Conservation (phyloP, 805 yeast genomes). For the Metschnikowia reukaufii region DNA sequence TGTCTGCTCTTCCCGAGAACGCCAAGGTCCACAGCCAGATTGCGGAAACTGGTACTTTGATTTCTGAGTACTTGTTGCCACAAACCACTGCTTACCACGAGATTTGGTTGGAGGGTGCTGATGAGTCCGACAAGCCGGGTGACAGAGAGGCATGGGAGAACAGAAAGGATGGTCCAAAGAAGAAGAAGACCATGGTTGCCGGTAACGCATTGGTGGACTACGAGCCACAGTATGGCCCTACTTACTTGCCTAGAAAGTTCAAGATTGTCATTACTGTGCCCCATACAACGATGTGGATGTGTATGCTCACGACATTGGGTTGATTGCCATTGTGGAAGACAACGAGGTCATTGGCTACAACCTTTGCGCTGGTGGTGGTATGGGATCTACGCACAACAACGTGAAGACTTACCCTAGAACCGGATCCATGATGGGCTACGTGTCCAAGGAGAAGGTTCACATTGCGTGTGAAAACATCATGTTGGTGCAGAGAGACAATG, state of each 20-base stretch:
- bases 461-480: constrained; percentile 86
- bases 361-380: constrained; percentile 95
- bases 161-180: constrained; percentile 73
- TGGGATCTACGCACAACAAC: constrained; percentile 98
- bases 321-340: constrained; percentile 78
- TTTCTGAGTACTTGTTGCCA: constrained; percentile 85
- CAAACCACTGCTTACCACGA: constrained; percentile 95
- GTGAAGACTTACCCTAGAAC: constrained; percentile 95
- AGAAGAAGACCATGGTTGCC: constrained; percentile 79
- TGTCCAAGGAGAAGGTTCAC: constrained; percentile 63
- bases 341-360: constrained; percentile 75
- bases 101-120: constrained; percentile 90
- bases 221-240: constrained; percentile 86
- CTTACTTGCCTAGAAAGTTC: constrained; percentile 92
- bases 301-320: constrained; percentile 92
- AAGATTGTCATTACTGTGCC: constrained; percentile 94
- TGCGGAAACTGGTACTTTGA: constrained; percentile 55
- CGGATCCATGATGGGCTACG: constrained; percentile 83
- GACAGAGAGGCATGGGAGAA: constrained; percentile 63
- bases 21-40: constrained; percentile 80
- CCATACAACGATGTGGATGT: constrained; percentile 94
- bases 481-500: constrained; percentile 91
- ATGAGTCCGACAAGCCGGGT: constrained; percentile 65
- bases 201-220: constrained; percentile 79
- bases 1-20: constrained; percentile 84